Evolutionary conservation across 2,329 filamentous ascomycete species (phyloP).

Genomic region (Fusarium hostae): DNA sequence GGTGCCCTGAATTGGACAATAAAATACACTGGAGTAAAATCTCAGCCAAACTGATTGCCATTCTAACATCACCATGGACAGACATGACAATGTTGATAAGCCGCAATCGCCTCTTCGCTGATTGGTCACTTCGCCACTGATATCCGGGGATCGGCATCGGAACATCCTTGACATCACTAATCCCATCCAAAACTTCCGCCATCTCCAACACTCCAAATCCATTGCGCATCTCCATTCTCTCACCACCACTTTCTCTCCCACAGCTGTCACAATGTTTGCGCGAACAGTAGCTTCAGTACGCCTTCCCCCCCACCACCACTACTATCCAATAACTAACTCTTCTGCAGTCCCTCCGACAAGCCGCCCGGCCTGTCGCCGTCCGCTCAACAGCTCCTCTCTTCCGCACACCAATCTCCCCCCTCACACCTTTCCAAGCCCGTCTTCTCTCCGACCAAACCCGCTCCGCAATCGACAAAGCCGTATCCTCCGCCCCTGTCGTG

Average conservation of each 20-base stretch:
- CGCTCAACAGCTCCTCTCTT: constrained; percentile 40
- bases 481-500: constrained; percentile 88
- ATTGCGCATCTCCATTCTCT: constrained; percentile 4
- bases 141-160: constrained; percentile 31
- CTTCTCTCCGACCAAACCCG: constrained; percentile 84
- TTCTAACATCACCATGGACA: not conserved
- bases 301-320: not conserved
- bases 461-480: constrained; percentile 88
- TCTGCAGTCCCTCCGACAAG: constrained; percentile 51
- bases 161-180: constrained; percentile 45
- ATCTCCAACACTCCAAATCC: constrained; percentile 17
- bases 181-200: constrained; percentile 32
- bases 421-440: constrained; percentile 62
- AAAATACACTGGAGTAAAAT: not conserved
- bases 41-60: not conserved
- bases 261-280: constrained; percentile 41
- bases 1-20: not conserved
- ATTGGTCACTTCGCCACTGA: constrained; percentile 40
- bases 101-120: constrained; percentile 27
- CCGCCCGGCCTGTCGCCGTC: constrained; percentile 50
- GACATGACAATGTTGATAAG: constrained; percentile 1
- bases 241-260: constrained; percentile 24
- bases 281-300: constrained; percentile 45
- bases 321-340: constrained; percentile 7
- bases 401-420: constrained; percentile 40